Percentiles rank a stretch among this genome's conserved stretches.
Evolutionary conservation across 192 early-diverging fungal species (phyloP).

Genomic region (Linnemannia schmuckeri): DNA sequence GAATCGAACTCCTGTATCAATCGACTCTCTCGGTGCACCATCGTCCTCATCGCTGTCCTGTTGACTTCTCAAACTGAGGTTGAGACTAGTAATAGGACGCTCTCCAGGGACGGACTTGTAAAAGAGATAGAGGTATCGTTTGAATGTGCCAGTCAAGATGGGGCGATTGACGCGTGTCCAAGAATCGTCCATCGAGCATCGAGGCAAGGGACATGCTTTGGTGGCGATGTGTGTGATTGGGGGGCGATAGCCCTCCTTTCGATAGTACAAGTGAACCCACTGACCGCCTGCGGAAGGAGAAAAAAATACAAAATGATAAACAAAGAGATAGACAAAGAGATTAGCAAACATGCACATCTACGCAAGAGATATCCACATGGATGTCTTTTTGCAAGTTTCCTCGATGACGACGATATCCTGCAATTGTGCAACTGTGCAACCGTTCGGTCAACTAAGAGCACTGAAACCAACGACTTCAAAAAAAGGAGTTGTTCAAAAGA

Average conservation of each 20-base stretch:
- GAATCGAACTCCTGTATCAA: slow-evolving; percentile 39
- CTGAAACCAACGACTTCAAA: neutral
- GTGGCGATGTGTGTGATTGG: slow-evolving; percentile 56
- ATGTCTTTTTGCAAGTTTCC: neutral
- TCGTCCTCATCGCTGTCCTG: neutral
- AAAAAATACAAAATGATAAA: neutral
- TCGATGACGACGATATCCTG: neutral
- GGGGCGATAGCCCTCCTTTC: slow-evolving; percentile 22
- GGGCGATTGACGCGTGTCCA: slow-evolving; percentile 57
- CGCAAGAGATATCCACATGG: neutral
- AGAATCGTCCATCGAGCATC: slow-evolving; percentile 41
- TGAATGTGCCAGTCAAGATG: slow-evolving; percentile 47
- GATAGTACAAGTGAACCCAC: slow-evolving; percentile 54
- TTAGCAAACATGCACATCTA: neutral
- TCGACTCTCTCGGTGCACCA: slow-evolving; percentile 7
- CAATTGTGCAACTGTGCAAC: neutral
- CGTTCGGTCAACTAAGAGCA: neutral
- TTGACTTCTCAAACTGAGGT: slow-evolving; percentile 18
- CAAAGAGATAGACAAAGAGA: neutral
- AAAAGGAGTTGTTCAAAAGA: neutral
- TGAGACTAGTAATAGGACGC: slow-evolving; percentile 31
- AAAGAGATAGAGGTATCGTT: slow-evolving; percentile 51
- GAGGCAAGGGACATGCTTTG: slow-evolving; percentile 40
- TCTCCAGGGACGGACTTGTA: slow-evolving; percentile 52
- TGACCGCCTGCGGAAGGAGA: slow-evolving; percentile 26